Evolutionary conservation across 345 rosid genomes (phyloP).

Genomic region (Triadica sebifera): DNA sequence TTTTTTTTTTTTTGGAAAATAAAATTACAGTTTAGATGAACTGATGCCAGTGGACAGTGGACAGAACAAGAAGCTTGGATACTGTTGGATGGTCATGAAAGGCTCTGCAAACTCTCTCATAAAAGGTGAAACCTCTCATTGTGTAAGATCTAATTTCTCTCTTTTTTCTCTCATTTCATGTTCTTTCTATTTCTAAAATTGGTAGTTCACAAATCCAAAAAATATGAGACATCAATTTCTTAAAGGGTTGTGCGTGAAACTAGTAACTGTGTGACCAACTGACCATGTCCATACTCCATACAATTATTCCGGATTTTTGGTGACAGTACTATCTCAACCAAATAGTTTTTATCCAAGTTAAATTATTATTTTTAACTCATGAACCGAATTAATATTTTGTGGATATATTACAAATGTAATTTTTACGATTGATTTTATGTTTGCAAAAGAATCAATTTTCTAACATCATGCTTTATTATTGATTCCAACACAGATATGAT

Average conservation of each 20-base stretch:
- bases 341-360: too few relatives aligned
- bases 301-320: background rate
- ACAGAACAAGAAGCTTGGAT: constrained; percentile 49
- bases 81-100: constrained; percentile 45
- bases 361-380: too few relatives aligned
- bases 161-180: background rate
- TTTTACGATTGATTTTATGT: too few relatives aligned
- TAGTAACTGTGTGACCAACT: constrained; percentile 2
- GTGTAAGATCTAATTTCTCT: constrained; percentile 6
- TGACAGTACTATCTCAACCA: too few relatives aligned
- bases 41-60: constrained; percentile 50
- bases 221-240: constrained; percentile 12
- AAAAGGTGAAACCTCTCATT: constrained; percentile 43
- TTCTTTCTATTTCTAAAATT: background rate
- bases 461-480: too few relatives aligned
- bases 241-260: constrained; percentile 16
- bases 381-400: too few relatives aligned
- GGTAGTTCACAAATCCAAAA: constrained; percentile 15
- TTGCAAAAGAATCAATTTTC: too few relatives aligned
- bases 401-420: too few relatives aligned
- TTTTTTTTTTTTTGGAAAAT: too few relatives aligned
- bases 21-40: background rate
- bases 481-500: too few relatives aligned
- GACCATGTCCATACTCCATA: background rate
- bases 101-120: constrained; percentile 35